Evolutionary conservation across 306 rosid species (phyloP), one percentile per base, ranked within the genome.

Genomic region (Castanopsis chinensis): DNA sequence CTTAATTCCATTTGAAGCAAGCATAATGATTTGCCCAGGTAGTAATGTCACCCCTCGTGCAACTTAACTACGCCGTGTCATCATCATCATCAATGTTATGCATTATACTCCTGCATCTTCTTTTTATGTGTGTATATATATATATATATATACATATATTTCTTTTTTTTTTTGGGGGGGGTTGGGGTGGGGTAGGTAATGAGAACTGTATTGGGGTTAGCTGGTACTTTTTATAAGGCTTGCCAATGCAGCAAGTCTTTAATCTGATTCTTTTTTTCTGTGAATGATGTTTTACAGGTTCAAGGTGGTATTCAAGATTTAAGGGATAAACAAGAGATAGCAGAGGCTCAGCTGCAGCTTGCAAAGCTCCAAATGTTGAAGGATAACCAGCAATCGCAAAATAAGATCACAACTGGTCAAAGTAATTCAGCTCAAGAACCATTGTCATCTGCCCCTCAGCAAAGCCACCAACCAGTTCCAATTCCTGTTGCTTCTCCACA

Each of bases 311-410:
- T 86, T 79, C 78, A 59, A 57, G 86, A 79, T 75, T 79, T 86
- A 68, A 82, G 78, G 33, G 86, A 86, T 77, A 79, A 83, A 37
- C 86, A 73, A 41, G 89, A 86, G 69, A 83, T 82, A 63, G 52
- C 82, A 54, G 84, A 79, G 69, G 76, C 80, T 71, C 82, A 69
- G 57, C 65, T 71, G 41, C 79, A 69, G 73, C 75, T 79, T 32
- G 80, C 82, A 3, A 86, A 76, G 79, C 84, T 86, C 73, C 82
- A 86, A 77, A 67, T 79, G 54, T 20, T 41, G 13, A 74, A 73
- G 78, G 71, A 15, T 37, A 17, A 53, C 7, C 63, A 83, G 76
- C 73, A 69, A 74, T 79, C 49, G 5, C 67, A 79, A 82, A 73
- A 68, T 55, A 60, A 17, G 32, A 52, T 37, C 20, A 80, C 32